These are phyloP conservation scores for Coemansia brasiliensis DNA, from an alignment of 192 early-diverging fungal species.

Conservation along the genomic window DNA sequence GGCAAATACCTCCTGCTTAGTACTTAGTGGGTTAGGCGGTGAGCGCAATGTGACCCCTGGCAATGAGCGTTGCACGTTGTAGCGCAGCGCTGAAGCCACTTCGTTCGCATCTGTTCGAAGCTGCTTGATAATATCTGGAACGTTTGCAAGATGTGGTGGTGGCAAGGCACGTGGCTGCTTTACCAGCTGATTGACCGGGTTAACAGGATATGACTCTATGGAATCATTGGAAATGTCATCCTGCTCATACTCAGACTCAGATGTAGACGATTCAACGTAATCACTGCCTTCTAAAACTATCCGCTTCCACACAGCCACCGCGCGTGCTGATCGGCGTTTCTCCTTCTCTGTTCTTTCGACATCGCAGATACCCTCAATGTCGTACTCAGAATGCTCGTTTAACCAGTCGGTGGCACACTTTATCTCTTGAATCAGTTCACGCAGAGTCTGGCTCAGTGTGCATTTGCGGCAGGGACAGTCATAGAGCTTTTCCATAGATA, in stretches of 20 bases:
- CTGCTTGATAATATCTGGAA: constrained; percentile 28
- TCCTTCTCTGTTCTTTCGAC: neutral
- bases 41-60: constrained; percentile 44
- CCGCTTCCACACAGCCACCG: constrained; percentile 32
- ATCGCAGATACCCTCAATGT: neutral
- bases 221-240: constrained; percentile 1
- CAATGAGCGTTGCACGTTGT: constrained; percentile 50
- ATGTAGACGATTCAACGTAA: constrained; percentile 1
- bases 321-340: constrained; percentile 22
- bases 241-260: constrained; percentile 27
- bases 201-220: constrained; percentile 24
- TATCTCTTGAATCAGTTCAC: constrained; percentile 37
- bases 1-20: constrained; percentile 82
- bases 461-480: constrained; percentile 53
- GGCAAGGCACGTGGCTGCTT: constrained; percentile 27
- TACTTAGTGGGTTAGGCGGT: constrained; percentile 55
- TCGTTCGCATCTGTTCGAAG: constrained; percentile 30
- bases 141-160: constrained; percentile 36
- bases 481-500: constrained; percentile 42
- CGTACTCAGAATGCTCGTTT: constrained; percentile 29
- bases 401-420: constrained; percentile 33
- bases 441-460: constrained; percentile 48
- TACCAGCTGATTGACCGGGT: constrained; percentile 35
- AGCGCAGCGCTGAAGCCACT: constrained; percentile 46
- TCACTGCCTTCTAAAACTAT: constrained; percentile 25